phyloP scores from a whole-genome alignment of 2,329 filamentous ascomycete species.

The Hypoxylon sp. region DNA sequence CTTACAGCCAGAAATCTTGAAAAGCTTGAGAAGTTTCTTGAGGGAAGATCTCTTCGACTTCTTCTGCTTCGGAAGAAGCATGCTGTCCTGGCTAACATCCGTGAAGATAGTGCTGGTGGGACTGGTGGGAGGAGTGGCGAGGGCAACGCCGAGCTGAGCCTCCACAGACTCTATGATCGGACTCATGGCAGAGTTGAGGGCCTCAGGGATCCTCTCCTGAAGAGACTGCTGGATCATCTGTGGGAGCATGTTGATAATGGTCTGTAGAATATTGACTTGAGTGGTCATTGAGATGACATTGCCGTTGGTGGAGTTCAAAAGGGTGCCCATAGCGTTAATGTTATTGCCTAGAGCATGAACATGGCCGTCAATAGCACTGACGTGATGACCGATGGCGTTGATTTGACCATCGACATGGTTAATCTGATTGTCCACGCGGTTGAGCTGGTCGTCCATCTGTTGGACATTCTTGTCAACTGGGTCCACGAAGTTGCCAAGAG shows the following conservation, averaged over 20 bases:
- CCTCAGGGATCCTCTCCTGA: slow-evolving; percentile 32
- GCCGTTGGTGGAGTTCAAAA: slow-evolving; percentile 48
- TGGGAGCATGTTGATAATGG: slow-evolving; percentile 48
- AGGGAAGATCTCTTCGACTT: slow-evolving; percentile 21
- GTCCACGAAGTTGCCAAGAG: slow-evolving; percentile 26
- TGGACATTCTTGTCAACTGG: neutral
- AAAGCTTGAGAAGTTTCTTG: slow-evolving; percentile 26
- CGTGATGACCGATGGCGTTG: slow-evolving; percentile 47
- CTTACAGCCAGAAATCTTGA: neutral
- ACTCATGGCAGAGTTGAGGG: slow-evolving; percentile 25
- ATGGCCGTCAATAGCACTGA: slow-evolving; percentile 47
- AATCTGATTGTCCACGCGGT: neutral
- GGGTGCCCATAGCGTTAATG: slow-evolving; percentile 45
- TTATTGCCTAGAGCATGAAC: slow-evolving; percentile 48
- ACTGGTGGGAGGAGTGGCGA: neutral
- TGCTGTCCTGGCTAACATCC: neutral
- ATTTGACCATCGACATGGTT: slow-evolving; percentile 28
- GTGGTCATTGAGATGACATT: slow-evolving; percentile 39
- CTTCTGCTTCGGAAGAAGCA: neutral
- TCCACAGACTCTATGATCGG: slow-evolving; percentile 41
- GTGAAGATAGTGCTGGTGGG: neutral
- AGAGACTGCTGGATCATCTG: slow-evolving; percentile 40
- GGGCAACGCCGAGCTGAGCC: slow-evolving; percentile 24
- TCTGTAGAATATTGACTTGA: slow-evolving; percentile 45
- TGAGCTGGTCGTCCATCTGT: slow-evolving; percentile 23